These are phyloP conservation scores for Talaromyces trachyspermus DNA, from an alignment of 495 filamentous ascomycete genomes.

Conservation along the genomic window DNA sequence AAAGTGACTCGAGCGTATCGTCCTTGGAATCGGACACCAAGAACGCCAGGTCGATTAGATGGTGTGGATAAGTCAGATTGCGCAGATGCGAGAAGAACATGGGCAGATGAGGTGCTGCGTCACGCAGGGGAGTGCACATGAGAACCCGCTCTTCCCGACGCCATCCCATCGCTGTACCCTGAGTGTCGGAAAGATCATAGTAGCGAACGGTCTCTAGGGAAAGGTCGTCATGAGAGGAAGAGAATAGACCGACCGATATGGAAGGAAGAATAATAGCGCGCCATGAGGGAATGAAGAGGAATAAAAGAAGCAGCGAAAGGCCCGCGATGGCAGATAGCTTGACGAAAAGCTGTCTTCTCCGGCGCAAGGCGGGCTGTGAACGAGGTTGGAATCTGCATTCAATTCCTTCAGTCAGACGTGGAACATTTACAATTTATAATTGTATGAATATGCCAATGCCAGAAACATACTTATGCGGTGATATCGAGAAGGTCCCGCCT, in stretches of 20 bases:
- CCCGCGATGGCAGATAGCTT: conserved; percentile 49
- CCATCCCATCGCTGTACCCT: conserved; percentile 87
- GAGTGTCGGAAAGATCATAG: conserved; percentile 87
- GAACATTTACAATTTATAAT: too few species aligned
- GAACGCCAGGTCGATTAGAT: conserved; percentile 93
- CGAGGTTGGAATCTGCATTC: conserved; percentile 75
- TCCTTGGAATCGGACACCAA: conserved; percentile 97
- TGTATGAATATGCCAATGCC: too few species aligned
- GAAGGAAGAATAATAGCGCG: conserved; percentile 55
- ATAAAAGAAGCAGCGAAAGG: conserved; percentile 53
- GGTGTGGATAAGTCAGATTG: conserved; percentile 96
- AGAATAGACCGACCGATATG: conserved; percentile 65
- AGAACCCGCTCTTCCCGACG: conserved; percentile 91
- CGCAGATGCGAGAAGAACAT: conserved; percentile 98
- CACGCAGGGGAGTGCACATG: conserved; percentile 88
- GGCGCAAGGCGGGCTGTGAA: conserved; percentile 63
- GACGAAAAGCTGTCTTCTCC: conserved; percentile 65
- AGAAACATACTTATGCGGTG: conserved; percentile 68
- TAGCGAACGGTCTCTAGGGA: conserved; percentile 90
- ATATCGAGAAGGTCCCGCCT: conserved; percentile 68
- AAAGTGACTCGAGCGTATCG: conserved; percentile 69
- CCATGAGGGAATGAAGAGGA: conserved; percentile 61
- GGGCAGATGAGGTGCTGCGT: conserved; percentile 85
- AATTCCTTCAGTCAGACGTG: too few species aligned
- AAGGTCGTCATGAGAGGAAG: conserved; percentile 54